phyloP scores from a whole-genome alignment of 2,329 filamentous ascomycete species.

The Pezicula neosporulosa region DNA sequence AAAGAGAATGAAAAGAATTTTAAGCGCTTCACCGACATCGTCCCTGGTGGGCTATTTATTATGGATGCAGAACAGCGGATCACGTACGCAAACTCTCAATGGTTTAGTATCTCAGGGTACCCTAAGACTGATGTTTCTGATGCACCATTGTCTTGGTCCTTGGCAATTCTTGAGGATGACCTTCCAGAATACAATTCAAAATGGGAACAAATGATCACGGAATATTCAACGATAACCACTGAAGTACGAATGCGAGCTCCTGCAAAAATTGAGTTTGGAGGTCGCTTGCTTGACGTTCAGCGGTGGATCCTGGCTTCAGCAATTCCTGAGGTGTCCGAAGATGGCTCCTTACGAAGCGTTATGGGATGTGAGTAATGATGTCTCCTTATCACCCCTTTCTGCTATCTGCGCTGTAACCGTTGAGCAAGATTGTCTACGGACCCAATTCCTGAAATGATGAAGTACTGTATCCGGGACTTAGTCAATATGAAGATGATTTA shows the following conservation, averaged over 20 bases:
- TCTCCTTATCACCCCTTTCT: conserved; percentile 23
- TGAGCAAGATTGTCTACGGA: no score
- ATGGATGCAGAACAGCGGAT: conserved; percentile 65
- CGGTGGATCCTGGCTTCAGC: conserved; percentile 67
- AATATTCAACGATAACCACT: conserved; percentile 59
- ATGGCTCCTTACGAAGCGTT: conserved; percentile 64
- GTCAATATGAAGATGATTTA: no score
- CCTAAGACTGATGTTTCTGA: conserved; percentile 53
- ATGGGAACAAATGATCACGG: conserved; percentile 58
- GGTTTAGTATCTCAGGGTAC: conserved; percentile 62
- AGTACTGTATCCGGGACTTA: no score
- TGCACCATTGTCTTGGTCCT: conserved; percentile 63
- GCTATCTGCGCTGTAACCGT: no score
- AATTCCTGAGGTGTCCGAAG: conserved; percentile 59
- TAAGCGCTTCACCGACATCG: conserved; percentile 77
- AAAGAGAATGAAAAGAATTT: conserved; percentile 71
- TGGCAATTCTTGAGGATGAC: conserved; percentile 64
- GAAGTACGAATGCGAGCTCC: conserved; percentile 70
- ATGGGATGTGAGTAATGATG: conserved; percentile 61
- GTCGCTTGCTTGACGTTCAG: conserved; percentile 63
- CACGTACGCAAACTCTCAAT: conserved; percentile 74
- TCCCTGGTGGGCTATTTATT: conserved; percentile 79
- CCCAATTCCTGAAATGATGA: no score
- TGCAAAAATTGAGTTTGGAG: conserved; percentile 55
- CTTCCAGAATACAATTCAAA: conserved; percentile 49